Evolutionary conservation across 768 basidiomycete species (phyloP), one percentile per base, ranked within the genome.

Genomic region (Lyophyllum semitale): DNA sequence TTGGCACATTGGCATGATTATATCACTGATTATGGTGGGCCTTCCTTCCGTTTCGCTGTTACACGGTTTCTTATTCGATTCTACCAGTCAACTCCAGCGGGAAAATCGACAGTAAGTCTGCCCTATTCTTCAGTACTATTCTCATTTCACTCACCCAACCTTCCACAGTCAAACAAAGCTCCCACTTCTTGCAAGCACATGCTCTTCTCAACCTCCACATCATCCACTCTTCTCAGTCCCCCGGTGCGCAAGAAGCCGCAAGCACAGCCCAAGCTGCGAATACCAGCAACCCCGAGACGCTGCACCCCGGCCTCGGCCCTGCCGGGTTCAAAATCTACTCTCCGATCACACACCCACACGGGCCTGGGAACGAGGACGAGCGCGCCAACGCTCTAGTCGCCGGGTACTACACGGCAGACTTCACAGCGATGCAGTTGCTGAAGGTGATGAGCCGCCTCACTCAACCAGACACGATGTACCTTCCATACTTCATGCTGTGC

Each of bases 131-230:
- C 29, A 6, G 12, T n/a, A 11, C 12, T 9, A 4, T 17, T 49
- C 20, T 18, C 11, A 45, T n/a, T 22, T n/a, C 57, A 17, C 9
- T 33, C 42, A 54, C 33, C 57, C 17, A n/a, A n/a, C n/a, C 54
- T 30, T 56, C 25, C 27, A 15, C 59, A 92, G 89, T 91, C 67
- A 85, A 85, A 62, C 86, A 89, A 62, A 85, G 86, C 54, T 89
- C 90, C 0, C 88, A 90, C 64, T 93, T 91, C 73, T 80, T 93
- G 22, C 92, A 93, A 72, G 92, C 92, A 0, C 89, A 93, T 55
- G 79, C 90, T 0, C 75, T 91, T 1, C 80, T 94, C 52, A 93
- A 94, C 60, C 81, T 94, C 13, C 92, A 94, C 66, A 88, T 94
- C 67, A 89, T 94, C 49, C 91, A 93, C 62, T 87, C 90, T 2